Evolutionary conservation across 768 basidiomycete genomes (phyloP), one percentile per base, ranked within the genome.

Genomic region (Rhodotorula taiwanensis): DNA sequence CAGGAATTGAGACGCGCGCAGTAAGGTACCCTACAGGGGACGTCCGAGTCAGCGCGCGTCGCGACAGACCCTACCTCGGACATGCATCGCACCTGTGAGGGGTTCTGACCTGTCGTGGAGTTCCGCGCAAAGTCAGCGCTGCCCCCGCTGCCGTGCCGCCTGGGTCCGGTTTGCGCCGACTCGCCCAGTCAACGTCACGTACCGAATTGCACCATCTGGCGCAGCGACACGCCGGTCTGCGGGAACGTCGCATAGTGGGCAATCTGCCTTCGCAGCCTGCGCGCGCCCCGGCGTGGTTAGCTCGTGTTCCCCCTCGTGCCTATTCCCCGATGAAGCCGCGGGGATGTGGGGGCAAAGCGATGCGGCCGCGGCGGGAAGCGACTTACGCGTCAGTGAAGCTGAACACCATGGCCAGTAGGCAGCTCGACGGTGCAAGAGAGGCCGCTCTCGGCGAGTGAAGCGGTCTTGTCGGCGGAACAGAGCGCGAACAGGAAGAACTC

Each of bases 201-300:
- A 72, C 70, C 94, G 73, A 99, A 97, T 57, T 88, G 82, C 53
- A 95, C 90, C 93, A 99, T 97, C 78, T 98, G 94, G 76, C 95
- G 88, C 25, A 97, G 80, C 0, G 92, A 95, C 5, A 98, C 93
- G 54, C 90, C 89, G 0, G 91, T 94, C 77, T 93, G 93, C 14
- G 71, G 71, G 58, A 73, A 73, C 25, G 66, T 69, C 11, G 72
- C 67, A 65, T 72, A 73, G 65, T 73, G 72, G 13, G 59, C 59
- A 14, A 73, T 70, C 62, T 71, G 66, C 48, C 62, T 59, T 47
- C 64, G 43, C 30, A 73, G 58, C 23, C 69, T 70, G 51, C 34
- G 6, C 13, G 8, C 36, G 36, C 36, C 16, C 36, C 47, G 31
- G 52, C 23, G 15, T 43, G 23, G n/a, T 28, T 30, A 30, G 20